Base-by-base conservation (phyloP, 192 early-diverging fungal species). In the Entomortierella parvispora region DNA sequence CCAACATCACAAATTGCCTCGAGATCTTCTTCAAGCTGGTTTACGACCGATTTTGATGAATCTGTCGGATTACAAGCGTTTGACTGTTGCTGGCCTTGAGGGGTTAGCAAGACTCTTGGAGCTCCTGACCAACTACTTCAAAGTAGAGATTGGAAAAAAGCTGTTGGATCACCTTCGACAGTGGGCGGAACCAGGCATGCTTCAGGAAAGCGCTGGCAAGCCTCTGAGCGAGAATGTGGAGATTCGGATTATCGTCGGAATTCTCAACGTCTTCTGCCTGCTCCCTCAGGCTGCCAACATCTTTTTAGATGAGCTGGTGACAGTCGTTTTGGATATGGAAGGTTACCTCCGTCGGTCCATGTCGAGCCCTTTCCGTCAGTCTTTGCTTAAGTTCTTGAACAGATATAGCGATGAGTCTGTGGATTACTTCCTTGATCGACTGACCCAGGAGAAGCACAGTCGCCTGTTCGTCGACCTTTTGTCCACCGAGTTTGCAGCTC, bases 111-210 rank as follows among this genome's bases (percentile, higher is more conserved):
- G 97, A 4, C 81, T 99, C 47, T 78, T 99, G 15, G 92, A 97
- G 76, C 85, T 99, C 0, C 74, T 99, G 61, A 96, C 94, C 25
- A 98, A 94, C 79, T 99, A 98, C 78, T 99, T 99, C 83, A 99
- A 97, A 71, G 93, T 95, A 12, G 96, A 99, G 69, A 97, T 99
- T 42, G 97, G 98, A n/a, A 93, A 92, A 61, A 97, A 97, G 85
- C 84, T 99, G 15, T 74, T 99, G 23, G 97, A 99, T 75, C 98
- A 99, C 78, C 81, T 99, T 60, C 88, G 91, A 28, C 88, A 92
- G 55, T 98, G 96, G 96, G 95, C 96, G 32, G 93, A 93, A 43
- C 94, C 96, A 11, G 84, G 87, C 40, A 86, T 94, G 53, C 71
- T 98, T 10, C 89, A 93, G 53, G 93, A 94, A 31, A 89, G 90